Percentiles rank a stretch among this genome's conserved stretches.
phyloP scores from a whole-genome alignment of 495 filamentous ascomycete species.

The Neurospora terricola region DNA sequence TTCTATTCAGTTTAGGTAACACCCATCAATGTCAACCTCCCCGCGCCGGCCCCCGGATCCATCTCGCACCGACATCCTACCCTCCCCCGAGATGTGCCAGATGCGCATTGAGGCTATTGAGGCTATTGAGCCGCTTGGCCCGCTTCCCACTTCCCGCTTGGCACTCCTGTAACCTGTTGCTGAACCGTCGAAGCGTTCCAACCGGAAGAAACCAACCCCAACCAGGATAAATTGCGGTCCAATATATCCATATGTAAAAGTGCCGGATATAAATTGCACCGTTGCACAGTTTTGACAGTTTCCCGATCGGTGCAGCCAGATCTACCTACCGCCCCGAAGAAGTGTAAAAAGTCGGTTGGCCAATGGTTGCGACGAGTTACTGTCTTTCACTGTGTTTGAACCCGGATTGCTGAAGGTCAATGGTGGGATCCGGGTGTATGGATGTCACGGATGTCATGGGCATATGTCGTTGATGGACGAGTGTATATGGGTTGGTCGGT shows the following conservation, averaged over 20 bases:
- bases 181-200: not conserved
- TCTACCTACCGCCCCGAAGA: not conserved
- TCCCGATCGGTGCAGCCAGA: not conserved
- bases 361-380: not conserved
- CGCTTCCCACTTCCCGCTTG: not conserved
- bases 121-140: not conserved
- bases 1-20: not conserved
- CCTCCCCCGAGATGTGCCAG: not conserved
- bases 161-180: not conserved
- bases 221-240: not conserved
- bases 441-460: too few relatives aligned
- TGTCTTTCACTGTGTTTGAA: not conserved
- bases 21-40: not conserved
- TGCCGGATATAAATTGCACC: not conserved
- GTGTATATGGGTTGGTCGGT: too few relatives aligned
- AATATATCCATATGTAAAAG: not conserved
- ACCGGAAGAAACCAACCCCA: not conserved
- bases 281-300: not conserved
- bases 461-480: too few relatives aligned
- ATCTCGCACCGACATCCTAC: not conserved
- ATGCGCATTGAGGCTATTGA: not conserved
- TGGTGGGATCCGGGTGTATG: not conserved
- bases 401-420: not conserved
- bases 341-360: conserved; percentile 9
- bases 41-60: not conserved